These are phyloP conservation scores for Leccinum fibrillosum DNA, from an alignment of 768 basidiomycete species.

Conservation along the genomic window DNA sequence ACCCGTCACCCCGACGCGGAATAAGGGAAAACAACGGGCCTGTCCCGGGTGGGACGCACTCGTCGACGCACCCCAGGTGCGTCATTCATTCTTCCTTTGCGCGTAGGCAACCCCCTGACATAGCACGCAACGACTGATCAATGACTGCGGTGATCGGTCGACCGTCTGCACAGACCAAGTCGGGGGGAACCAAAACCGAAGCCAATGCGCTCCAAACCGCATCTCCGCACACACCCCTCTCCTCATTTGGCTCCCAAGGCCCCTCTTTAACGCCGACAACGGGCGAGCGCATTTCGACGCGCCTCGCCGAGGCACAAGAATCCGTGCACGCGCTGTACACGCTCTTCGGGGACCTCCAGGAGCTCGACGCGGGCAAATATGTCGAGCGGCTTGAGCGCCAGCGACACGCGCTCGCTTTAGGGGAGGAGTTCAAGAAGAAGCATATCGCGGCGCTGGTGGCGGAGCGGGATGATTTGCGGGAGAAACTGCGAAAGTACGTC, in stretches of 20 bases:
- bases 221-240: neutral
- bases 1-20: slow-evolving; percentile 20
- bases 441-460: slow-evolving; percentile 9
- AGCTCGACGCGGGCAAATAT: slow-evolving; percentile 24
- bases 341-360: slow-evolving; percentile 11
- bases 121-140: slow-evolving; percentile 11
- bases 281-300: slow-evolving; percentile 24
- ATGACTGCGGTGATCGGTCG: neutral
- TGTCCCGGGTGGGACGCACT: neutral
- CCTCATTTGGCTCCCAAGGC: slow-evolving; percentile 1
- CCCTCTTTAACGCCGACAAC: slow-evolving; percentile 2
- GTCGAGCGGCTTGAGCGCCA: slow-evolving; percentile 40
- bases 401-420: slow-evolving; percentile 33
- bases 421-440: slow-evolving; percentile 32
- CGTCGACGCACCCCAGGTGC: slow-evolving; percentile 7
- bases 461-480: slow-evolving; percentile 2
- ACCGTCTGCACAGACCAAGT: slow-evolving; percentile 7
- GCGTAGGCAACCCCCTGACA: neutral
- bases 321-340: neutral
- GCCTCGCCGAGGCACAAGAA: neutral
- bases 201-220: neutral
- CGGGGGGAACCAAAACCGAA: neutral
- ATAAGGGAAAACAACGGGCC: slow-evolving; percentile 25
- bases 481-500: neutral
- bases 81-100: neutral